Base-by-base conservation (phyloP, 352 stramenopile genomes). In the Phytophthora melonis region DNA sequence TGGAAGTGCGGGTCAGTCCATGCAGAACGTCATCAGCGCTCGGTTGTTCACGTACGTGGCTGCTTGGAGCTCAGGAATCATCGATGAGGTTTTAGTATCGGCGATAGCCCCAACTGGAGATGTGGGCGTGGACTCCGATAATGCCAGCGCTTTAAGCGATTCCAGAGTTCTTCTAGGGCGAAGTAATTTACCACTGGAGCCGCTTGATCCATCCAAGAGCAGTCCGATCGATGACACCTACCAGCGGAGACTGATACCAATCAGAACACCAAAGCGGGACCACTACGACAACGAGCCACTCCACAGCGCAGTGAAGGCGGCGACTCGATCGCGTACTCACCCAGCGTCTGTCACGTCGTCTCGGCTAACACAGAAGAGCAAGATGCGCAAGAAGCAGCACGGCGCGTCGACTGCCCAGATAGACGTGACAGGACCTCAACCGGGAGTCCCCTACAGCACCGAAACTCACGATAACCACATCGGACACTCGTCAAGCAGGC, bases 371-470 rank as follows among this genome's bases (percentile, higher is more conserved):
- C 60, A 43, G 50, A 77, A 68, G n/a, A 77, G 69, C 21, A 80
- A 65, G 63, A 32, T 70, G 36, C 66, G 56, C 25, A 71, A 34
- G 25, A 80, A 71, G 43, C 63, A 74, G 16, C 30, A 67, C 21
- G 58, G 23, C 9, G n/a, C 39, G 3, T 34, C 27, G 2, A 3
- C 8, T 2, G 19, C 23, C 3, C 30, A 54, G 27, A 50, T 27
- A 5, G 54, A 73, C 68, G 8, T 58, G 27, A 64, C 45, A 2
- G 68, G 68, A 10, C 73, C 63, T 39, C 60, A 77, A 1, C 82
- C 79, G 4, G 82, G 82, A 9, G 69, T 89, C 3, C 75, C 78
- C 10, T 89, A 72, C 49, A 86, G 81, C 41, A 81, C 75, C 13
- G 69, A 69, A 45, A 9, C 47, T 56, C 53, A 19, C 14, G 25